phyloP scores from a whole-genome alignment of 2,329 filamentous ascomycete genomes.

The Pseudogymnoascus sp. region DNA sequence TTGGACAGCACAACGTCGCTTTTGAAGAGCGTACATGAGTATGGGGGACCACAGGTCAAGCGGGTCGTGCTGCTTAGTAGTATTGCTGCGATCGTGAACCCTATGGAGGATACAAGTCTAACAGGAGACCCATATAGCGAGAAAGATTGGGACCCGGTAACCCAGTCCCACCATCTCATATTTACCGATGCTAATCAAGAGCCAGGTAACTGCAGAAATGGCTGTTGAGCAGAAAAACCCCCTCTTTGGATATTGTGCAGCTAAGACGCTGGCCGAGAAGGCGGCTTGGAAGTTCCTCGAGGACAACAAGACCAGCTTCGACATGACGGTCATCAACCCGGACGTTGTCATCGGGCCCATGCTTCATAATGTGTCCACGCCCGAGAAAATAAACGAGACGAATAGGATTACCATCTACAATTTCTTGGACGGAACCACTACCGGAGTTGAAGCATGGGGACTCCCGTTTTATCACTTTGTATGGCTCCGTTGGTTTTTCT shows the following conservation, averaged over 20 bases:
- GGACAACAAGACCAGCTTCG: constrained; percentile 45
- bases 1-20: constrained; percentile 52
- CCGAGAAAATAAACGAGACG: constrained; percentile 60
- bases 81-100: constrained; percentile 25
- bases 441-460: constrained; percentile 18
- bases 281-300: constrained; percentile 56
- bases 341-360: constrained; percentile 56
- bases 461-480: constrained; percentile 17
- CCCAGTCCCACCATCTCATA: constrained; percentile 23
- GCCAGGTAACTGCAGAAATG: constrained; percentile 12
- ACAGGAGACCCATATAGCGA: constrained; percentile 36
- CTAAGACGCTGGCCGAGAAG: constrained; percentile 58
- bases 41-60: constrained; percentile 50
- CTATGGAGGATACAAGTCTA: constrained; percentile 17
- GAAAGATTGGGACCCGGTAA: constrained; percentile 47
- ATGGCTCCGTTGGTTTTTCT: constrained; percentile 30
- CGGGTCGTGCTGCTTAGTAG: constrained; percentile 53
- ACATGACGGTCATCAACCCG: constrained; percentile 51
- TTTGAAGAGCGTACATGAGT: constrained; percentile 57
- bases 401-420: constrained; percentile 49
- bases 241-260: constrained; percentile 39
- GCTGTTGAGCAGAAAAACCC: constrained; percentile 34
- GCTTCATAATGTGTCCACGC: constrained; percentile 50
- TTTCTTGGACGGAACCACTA: constrained; percentile 44
- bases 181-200: not conserved